Percentiles rank a stretch among this genome's conserved stretches.
phyloP scores from a whole-genome alignment of 768 basidiomycete species.

The Tulasnella sp. region DNA sequence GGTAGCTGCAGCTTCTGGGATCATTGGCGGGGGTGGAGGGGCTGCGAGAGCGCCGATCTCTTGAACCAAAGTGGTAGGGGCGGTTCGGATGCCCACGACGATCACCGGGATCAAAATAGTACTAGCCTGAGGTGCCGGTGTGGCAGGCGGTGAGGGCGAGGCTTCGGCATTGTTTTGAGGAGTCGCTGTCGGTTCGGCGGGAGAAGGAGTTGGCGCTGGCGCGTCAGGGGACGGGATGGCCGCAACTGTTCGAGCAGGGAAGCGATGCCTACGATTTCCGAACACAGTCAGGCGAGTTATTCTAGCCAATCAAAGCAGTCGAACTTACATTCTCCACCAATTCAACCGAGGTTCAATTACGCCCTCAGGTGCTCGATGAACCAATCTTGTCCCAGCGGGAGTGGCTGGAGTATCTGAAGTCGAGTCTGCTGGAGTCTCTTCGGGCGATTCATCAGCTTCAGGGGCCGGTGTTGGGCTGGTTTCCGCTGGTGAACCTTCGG shows the following conservation, averaged over 20 bases:
- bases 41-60: slow-evolving; percentile 15
- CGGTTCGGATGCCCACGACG: slow-evolving; percentile 25
- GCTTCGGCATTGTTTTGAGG: not conserved
- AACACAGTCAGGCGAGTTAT: not conserved
- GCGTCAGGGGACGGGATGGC: not conserved
- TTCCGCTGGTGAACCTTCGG: not conserved
- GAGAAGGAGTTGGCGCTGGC: not conserved
- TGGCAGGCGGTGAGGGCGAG: slow-evolving; percentile 10
- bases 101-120: slow-evolving; percentile 23
- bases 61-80: slow-evolving; percentile 15
- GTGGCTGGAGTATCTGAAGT: not conserved
- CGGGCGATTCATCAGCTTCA: not conserved
- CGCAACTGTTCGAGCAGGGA: slow-evolving; percentile 27
- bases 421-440: not conserved
- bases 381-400: slow-evolving; percentile 4
- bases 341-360: slow-evolving; percentile 27
- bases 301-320: not conserved
- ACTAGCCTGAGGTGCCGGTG: slow-evolving; percentile 1
- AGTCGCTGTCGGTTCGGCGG: slow-evolving; percentile 3
- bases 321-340: slow-evolving; percentile 30
- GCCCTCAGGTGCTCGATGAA: slow-evolving; percentile 21
- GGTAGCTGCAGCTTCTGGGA: not conserved
- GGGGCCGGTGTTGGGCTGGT: not conserved
- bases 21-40: not conserved
- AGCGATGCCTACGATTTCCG: slow-evolving; percentile 18